phyloP scores from a whole-genome alignment of 106 monocot genomes.

The Cymbidium sinense region DNA sequence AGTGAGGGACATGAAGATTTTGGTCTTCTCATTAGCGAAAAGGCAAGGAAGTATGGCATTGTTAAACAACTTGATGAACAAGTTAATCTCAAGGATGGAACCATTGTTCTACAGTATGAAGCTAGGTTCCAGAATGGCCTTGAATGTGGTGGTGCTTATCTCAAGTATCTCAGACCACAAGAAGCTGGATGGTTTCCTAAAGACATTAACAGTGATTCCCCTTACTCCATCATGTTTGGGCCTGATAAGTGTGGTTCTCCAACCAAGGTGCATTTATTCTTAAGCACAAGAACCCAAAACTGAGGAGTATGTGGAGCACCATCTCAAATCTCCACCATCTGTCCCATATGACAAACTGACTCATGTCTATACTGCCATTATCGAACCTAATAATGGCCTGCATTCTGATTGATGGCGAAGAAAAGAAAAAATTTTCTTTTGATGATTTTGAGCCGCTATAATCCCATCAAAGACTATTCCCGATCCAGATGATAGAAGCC shows the following conservation, averaged over 20 bases:
- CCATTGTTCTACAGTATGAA: slow-evolving; percentile 56
- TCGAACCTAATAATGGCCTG: slow-evolving; percentile 52
- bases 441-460: slow-evolving; percentile 73
- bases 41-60: slow-evolving; percentile 63
- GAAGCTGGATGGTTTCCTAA: slow-evolving; percentile 54
- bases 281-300: slow-evolving; percentile 74
- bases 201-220: slow-evolving; percentile 61
- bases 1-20: slow-evolving; percentile 73
- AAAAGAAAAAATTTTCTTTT: slow-evolving; percentile 62
- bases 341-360: slow-evolving; percentile 70
- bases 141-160: slow-evolving; percentile 70
- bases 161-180: slow-evolving; percentile 68
- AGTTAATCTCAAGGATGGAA: slow-evolving; percentile 46
- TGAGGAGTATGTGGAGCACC: slow-evolving; percentile 61
- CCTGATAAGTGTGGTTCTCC: slow-evolving; percentile 73
- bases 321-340: slow-evolving; percentile 66
- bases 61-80: slow-evolving; percentile 46
- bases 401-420: slow-evolving; percentile 69
- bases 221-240: slow-evolving; percentile 78
- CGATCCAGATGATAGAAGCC: slow-evolving; percentile 70
- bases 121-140: slow-evolving; percentile 61
- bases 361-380: slow-evolving; percentile 68
- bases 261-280: slow-evolving; percentile 77
- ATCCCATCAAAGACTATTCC: slow-evolving; percentile 64
- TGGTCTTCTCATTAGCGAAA: slow-evolving; percentile 71